Percentiles rank a stretch among this genome's conserved stretches.
Evolutionary conservation across 75 land plant species (phyloP).

Genomic region (Gnetum montanum): DNA sequence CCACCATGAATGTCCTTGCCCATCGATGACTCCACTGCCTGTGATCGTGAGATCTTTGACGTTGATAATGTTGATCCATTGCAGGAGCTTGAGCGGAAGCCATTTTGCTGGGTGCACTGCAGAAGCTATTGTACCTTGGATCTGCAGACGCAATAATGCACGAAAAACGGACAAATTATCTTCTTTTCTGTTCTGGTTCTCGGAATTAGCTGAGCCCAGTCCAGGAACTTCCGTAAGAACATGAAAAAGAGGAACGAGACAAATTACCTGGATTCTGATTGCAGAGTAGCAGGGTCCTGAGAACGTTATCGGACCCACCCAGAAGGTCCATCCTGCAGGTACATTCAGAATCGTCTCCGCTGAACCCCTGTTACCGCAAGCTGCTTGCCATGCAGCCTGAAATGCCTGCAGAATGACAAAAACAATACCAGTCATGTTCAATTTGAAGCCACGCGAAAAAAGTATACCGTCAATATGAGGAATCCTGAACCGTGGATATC

Average conservation of each 20-base stretch:
- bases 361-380: slow-evolving; percentile 28
- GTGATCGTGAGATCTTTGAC: slow-evolving; percentile 38
- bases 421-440: too few relatives aligned
- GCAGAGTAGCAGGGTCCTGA: slow-evolving; percentile 54
- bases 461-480: too few relatives aligned
- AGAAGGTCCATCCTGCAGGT: slow-evolving; percentile 40
- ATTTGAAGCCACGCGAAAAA: too few relatives aligned
- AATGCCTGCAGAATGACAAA: too few relatives aligned
- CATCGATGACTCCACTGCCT: slow-evolving; percentile 53
- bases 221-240: too few relatives aligned
- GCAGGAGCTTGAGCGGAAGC: slow-evolving; percentile 21
- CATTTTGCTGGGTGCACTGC: too few relatives aligned
- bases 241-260: background rate
- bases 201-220: background rate
- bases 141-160: background rate
- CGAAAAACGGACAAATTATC: too few relatives aligned
- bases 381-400: slow-evolving; percentile 54
- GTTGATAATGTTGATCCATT: slow-evolving; percentile 67
- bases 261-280: slow-evolving; percentile 33
- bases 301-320: slow-evolving; percentile 46
- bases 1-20: slow-evolving; percentile 58
- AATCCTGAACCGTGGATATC: too few relatives aligned
- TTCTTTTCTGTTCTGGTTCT: background rate
- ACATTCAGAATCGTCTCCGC: slow-evolving; percentile 36
- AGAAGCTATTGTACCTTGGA: too few relatives aligned